Percentiles rank a stretch among this genome's conserved stretches.
Evolutionary conservation across 768 basidiomycete species (phyloP).

Genomic region (Boletellus sp.): DNA sequence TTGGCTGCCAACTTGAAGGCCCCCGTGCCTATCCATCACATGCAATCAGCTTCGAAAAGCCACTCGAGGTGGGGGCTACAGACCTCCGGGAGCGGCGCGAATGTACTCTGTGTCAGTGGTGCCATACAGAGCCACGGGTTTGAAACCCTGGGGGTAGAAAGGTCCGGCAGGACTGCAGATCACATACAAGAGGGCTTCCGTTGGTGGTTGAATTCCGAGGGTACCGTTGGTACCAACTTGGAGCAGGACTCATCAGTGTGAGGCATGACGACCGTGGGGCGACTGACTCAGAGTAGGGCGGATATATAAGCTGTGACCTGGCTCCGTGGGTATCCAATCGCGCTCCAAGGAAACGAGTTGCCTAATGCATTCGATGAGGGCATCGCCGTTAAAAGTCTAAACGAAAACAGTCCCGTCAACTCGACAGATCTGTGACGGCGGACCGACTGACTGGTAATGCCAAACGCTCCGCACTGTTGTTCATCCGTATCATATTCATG

Average conservation of each 20-base stretch:
- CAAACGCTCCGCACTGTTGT: slow-evolving; percentile 71
- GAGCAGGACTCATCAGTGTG: slow-evolving; percentile 5
- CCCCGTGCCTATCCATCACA: slow-evolving; percentile 58
- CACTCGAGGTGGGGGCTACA: background rate
- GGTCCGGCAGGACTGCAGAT: slow-evolving; percentile 68
- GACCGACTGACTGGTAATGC: slow-evolving; percentile 61
- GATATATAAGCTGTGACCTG: slow-evolving; percentile 89
- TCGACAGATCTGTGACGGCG: background rate
- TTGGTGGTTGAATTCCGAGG: slow-evolving; percentile 54
- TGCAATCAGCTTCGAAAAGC: slow-evolving; percentile 6
- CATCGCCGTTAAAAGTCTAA: slow-evolving; percentile 75
- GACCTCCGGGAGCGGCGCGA: slow-evolving; percentile 83
- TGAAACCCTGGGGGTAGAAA: slow-evolving; percentile 84
- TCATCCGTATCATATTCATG: slow-evolving; percentile 98
- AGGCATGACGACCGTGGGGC: background rate
- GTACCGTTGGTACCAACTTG: slow-evolving; percentile 66
- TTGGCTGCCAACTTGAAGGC: slow-evolving; percentile 85
- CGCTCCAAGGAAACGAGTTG: slow-evolving; percentile 79
- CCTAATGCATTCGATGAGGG: slow-evolving; percentile 77
- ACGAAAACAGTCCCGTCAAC: slow-evolving; percentile 4
- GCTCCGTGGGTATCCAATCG: slow-evolving; percentile 86
- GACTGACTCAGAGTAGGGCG: slow-evolving; percentile 67
- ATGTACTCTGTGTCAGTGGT: slow-evolving; percentile 66
- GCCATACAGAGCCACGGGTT: slow-evolving; percentile 82
- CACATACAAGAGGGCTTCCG: slow-evolving; percentile 63